Evolutionary conservation across 306 rosid species (phyloP), one percentile per base, ranked within the genome.

Genomic region (Begonia masoniana): DNA sequence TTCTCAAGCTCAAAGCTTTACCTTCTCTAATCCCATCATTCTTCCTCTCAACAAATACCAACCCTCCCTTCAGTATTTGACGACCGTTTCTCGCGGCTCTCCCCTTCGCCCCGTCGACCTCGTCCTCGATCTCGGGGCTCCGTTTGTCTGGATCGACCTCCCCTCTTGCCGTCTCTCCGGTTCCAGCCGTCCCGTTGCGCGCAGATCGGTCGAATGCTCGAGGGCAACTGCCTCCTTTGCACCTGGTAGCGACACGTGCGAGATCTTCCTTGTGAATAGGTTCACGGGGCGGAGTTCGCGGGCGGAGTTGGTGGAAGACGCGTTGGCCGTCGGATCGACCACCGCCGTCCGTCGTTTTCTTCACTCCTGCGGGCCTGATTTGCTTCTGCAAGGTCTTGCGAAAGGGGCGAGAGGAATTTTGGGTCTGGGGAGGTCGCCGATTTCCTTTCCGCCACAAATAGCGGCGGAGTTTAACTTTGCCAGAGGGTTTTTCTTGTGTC

Each of bases 361-460:
- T 10, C 71, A 75, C 50, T 47, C 81, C 1, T 84, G 95, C 63
- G 73, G 75, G 13, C 74, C 75, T 9, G 21, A 65, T 0, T 59
- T 60, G 13, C 76, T 82, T 2, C 49, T 82, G 60, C 76, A 67
- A 15, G 93, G 84, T 3, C 61, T 88, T 17, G 77, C 86, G 0
- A 51, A 54, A 16, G 69, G 58, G 16, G 84, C 78, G 3, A 58
- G 57, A 36, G 95, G 95, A 21, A 69, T 85, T 64, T 17, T 78
- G 0, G 94, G 95, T 51, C 75, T 88, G 2, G 93, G 86, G 12
- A 80, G 73, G 67, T 58, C 72, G 50, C 68, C 68, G 4, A 67
- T 60, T 46, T 74, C 95, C 1, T 60, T 82, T 5, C 58, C 88
- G 4, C 80, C 97, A 1, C 97, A 88, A 24, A 12, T 84, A 21